Percentiles rank a stretch among this genome's conserved stretches.
These are phyloP conservation scores for Bretschneidera sinensis DNA, from an alignment of 345 rosid species.

Conservation along the genomic window DNA sequence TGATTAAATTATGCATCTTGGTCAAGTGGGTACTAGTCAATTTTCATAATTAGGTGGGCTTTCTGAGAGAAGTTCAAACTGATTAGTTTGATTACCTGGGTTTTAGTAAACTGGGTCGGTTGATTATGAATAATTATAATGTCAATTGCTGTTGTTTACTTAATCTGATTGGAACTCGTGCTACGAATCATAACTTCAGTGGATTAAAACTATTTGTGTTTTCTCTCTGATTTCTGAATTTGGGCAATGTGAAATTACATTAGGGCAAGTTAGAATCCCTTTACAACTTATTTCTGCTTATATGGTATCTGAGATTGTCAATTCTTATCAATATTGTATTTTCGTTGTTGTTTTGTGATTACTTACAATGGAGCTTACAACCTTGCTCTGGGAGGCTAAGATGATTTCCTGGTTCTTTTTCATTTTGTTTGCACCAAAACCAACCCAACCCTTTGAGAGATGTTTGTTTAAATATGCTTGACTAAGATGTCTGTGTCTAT, in stretches of 20 bases:
- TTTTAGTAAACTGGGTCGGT: background rate
- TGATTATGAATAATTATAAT: background rate
- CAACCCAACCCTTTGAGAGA: too few relatives aligned
- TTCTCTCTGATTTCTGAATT: background rate
- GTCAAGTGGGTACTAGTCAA: slow-evolving; percentile 10
- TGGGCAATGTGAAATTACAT: background rate
- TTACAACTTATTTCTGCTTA: background rate
- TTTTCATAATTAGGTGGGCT: background rate
- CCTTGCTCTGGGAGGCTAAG: too few relatives aligned
- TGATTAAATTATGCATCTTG: slow-evolving; percentile 11
- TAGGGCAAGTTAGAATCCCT: background rate
- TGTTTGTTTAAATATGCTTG: too few relatives aligned
- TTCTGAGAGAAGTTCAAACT: background rate
- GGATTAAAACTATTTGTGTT: too few relatives aligned
- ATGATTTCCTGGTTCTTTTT: too few relatives aligned
- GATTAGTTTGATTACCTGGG: background rate
- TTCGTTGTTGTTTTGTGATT: too few relatives aligned
- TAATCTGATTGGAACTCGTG: too few relatives aligned
- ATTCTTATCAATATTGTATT: too few relatives aligned
- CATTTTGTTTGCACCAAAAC: too few relatives aligned
- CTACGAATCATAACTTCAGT: too few relatives aligned
- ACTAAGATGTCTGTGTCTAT: background rate
- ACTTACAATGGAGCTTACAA: too few relatives aligned
- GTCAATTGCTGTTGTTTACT: background rate
- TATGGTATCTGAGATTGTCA: too few relatives aligned